Base-by-base conservation (phyloP, 169 alveolate species). In the Plasmodium berghei region DNA sequence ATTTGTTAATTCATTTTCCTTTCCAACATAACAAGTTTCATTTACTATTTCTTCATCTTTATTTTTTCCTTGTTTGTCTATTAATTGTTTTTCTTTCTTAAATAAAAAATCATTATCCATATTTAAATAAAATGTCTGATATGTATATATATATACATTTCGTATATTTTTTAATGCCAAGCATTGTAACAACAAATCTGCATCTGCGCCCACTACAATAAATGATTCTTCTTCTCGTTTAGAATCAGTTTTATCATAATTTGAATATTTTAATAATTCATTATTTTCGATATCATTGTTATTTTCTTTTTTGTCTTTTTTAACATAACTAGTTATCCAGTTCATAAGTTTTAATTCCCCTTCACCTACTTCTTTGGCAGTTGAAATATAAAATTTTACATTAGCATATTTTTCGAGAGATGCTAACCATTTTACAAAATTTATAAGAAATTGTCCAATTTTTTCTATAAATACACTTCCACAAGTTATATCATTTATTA, bases 341-440 rank as follows among this genome's bases (percentile, higher is more conserved):
- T 92, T 87, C 89, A 88, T 87, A 8, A 92, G 87, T 71, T 92
- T 92, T 4, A 92, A 77, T 85, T 92, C 95, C 5, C 95, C 95
- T 24, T 92, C 95, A 18, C 95, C 95, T 67, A 56, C 72, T 22
- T 91, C 92, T 28, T 63, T 52, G 46, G 88, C 75, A 2, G 93
- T 92, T 20, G 95, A 92, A 6, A 88, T 20, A 61, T 42, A 92
- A 59, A 92, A 56, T 40, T 87, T 92, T 12, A 55, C 72, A 18
- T 64, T 5, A 9, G n/a, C 26, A 85, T 61, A 86, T 55, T 62
- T 64, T 24, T 55, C 54, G 1, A 80, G 59, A 1, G 92, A 70
- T 5, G 46, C 62, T 54, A 86, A 89, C 55, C 52, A 71, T 61
- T 73, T 63, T n/a, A 92, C 93, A 49, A 80, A 88, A 24, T 73